Percentiles rank a stretch among this genome's conserved stretches.
Conservation (phyloP, 306 rosid genomes). For the Quillaja saponaria region DNA sequence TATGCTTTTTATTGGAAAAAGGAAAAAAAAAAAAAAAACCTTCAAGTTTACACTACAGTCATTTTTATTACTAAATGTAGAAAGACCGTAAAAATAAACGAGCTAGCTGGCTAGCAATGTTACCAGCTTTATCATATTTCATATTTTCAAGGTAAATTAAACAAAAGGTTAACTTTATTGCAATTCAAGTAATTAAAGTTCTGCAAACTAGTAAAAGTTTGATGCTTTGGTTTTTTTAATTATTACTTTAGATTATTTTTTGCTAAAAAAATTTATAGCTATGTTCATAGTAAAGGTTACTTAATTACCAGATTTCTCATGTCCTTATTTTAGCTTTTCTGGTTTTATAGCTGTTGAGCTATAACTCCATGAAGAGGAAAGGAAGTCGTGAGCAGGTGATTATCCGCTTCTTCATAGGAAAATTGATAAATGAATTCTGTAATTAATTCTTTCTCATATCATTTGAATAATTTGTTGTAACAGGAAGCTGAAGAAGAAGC, state of each 20-base stretch:
- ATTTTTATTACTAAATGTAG: conserved; percentile 19
- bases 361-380: conserved; percentile 78
- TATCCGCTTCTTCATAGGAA: background rate
- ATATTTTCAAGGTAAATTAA: conserved; percentile 19
- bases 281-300: too few species aligned
- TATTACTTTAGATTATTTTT: too few species aligned
- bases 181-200: conserved; percentile 11
- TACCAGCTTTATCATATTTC: conserved; percentile 38
- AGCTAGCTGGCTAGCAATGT: too few species aligned
- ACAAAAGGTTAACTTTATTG: background rate
- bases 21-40: background rate
- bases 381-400: conserved; percentile 54
- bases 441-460: background rate
- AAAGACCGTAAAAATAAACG: conserved; percentile 23
- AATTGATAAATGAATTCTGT: background rate
- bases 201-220: background rate
- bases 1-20: conserved; percentile 43
- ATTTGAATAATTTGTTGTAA: conserved; percentile 4
- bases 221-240: too few species aligned
- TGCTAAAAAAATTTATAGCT: too few species aligned
- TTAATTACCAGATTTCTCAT: background rate
- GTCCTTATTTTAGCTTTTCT: conserved; percentile 23
- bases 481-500: conserved; percentile 64
- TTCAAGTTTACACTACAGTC: background rate
- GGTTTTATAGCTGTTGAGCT: conserved; percentile 60